phyloP scores from a whole-genome alignment of 169 alveolate species.

The Theileria orientalis region DNA sequence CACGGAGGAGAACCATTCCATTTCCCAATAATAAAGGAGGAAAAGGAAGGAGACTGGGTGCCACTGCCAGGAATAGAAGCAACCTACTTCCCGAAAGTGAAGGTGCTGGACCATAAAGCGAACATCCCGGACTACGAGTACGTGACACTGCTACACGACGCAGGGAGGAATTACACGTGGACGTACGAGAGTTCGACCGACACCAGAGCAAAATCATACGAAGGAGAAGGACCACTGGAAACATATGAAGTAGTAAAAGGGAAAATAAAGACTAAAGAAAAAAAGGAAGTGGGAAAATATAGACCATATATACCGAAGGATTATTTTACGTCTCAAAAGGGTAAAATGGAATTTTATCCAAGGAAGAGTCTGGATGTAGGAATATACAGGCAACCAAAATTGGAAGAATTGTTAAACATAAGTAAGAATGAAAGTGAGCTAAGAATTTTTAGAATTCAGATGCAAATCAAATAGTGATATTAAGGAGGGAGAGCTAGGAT shows the following conservation, averaged over 20 bases:
- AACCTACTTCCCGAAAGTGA: slow-evolving; percentile 62
- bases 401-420: slow-evolving; percentile 72
- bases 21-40: slow-evolving; percentile 42
- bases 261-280: slow-evolving; percentile 26
- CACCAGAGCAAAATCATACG: slow-evolving; percentile 26
- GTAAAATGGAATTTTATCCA: slow-evolving; percentile 43
- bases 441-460: slow-evolving; percentile 44
- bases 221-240: slow-evolving; percentile 50
- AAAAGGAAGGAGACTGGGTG: slow-evolving; percentile 52
- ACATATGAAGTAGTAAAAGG: slow-evolving; percentile 25
- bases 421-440: slow-evolving; percentile 64
- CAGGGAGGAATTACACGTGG: slow-evolving; percentile 74
- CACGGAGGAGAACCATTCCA: slow-evolving; percentile 24
- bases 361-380: slow-evolving; percentile 72
- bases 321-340: slow-evolving; percentile 57
- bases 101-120: slow-evolving; percentile 67
- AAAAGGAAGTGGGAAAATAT: neutral
- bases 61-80: slow-evolving; percentile 70
- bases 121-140: slow-evolving; percentile 76
- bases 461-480: neutral
- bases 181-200: slow-evolving; percentile 53
- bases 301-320: slow-evolving; percentile 64
- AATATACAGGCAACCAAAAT: slow-evolving; percentile 76
- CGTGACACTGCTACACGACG: slow-evolving; percentile 72
- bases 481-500: slow-evolving; percentile 33